These are phyloP conservation scores for Carex pumila DNA, from an alignment of 176 grass and related monocot species.

Conservation along the genomic window DNA sequence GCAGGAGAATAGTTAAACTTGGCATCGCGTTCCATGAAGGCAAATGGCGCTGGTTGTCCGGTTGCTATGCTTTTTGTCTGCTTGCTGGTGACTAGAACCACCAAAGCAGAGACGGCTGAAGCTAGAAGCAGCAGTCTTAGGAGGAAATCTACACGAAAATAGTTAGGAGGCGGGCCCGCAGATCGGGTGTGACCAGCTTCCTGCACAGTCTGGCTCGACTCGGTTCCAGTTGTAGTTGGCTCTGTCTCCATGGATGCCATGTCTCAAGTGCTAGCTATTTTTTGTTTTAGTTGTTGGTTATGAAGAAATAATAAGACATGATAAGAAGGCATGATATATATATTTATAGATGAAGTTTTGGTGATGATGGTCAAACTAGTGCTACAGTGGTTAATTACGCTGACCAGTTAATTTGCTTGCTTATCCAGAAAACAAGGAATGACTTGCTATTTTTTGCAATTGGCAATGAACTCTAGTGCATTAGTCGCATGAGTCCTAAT, in stretches of 20 bases:
- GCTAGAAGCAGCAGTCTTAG: slow-evolving; percentile 50
- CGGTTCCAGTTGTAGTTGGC: neutral
- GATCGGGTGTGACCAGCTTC: neutral
- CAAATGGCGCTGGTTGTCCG: neutral
- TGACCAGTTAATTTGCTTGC: neutral
- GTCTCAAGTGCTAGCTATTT: neutral
- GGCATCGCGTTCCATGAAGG: neutral
- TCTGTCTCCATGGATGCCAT: slow-evolving; percentile 3
- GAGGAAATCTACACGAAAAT: slow-evolving; percentile 13
- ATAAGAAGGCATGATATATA: neutral
- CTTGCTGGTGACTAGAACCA: slow-evolving; percentile 62
- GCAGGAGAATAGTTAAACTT: slow-evolving; percentile 68
- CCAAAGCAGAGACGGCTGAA: slow-evolving; percentile 27
- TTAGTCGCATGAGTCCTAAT: neutral
- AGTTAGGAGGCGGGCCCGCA: neutral
- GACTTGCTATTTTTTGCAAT: neutral
- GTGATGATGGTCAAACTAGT: neutral
- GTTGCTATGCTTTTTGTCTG: slow-evolving; percentile 23
- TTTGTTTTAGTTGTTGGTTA: neutral
- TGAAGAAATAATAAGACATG: neutral
- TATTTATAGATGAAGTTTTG: neutral
- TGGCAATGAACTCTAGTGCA: neutral
- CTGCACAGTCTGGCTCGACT: neutral
- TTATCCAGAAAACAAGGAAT: neutral
- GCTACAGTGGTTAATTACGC: neutral